These are phyloP conservation scores for Coelastrella sp. DNA, from an alignment of 139 green algal genomes.

Conservation along the genomic window DNA sequence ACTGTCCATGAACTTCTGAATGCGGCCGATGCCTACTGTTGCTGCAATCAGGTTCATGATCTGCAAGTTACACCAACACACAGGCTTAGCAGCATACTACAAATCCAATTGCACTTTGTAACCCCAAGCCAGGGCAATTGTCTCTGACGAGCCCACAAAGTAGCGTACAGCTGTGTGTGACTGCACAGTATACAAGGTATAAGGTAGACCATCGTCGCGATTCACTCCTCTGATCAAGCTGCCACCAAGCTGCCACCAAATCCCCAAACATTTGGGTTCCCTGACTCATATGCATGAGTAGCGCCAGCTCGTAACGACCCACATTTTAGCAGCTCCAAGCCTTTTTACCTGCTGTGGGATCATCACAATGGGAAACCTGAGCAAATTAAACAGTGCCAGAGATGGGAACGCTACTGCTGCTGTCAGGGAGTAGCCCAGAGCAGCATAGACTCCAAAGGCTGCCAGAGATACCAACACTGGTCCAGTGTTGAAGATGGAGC, in stretches of 20 bases:
- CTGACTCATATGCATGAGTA: too few relatives aligned
- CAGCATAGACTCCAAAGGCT: constrained; percentile 74
- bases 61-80: not conserved
- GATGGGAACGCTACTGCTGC: constrained; percentile 83
- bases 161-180: too few relatives aligned
- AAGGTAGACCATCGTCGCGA: too few relatives aligned
- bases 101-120: too few relatives aligned
- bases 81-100: too few relatives aligned
- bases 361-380: constrained; percentile 94
- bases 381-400: constrained; percentile 92
- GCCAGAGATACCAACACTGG: constrained; percentile 71
- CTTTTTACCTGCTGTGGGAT: constrained; percentile 80
- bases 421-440: constrained; percentile 18
- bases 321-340: constrained; percentile 8
- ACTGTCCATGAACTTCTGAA: constrained; percentile 34
- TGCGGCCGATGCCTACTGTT: constrained; percentile 20
- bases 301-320: too few relatives aligned
- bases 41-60: constrained; percentile 45
- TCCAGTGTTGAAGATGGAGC: constrained; percentile 48
- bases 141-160: too few relatives aligned
- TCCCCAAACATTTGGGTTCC: too few relatives aligned
- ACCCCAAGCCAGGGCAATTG: too few relatives aligned
- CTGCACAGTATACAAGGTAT: too few relatives aligned
- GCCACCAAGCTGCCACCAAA: too few relatives aligned
- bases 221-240: too few relatives aligned